phyloP scores from a whole-genome alignment of 2,329 filamentous ascomycete genomes.

The Tolypocladium tropicale region DNA sequence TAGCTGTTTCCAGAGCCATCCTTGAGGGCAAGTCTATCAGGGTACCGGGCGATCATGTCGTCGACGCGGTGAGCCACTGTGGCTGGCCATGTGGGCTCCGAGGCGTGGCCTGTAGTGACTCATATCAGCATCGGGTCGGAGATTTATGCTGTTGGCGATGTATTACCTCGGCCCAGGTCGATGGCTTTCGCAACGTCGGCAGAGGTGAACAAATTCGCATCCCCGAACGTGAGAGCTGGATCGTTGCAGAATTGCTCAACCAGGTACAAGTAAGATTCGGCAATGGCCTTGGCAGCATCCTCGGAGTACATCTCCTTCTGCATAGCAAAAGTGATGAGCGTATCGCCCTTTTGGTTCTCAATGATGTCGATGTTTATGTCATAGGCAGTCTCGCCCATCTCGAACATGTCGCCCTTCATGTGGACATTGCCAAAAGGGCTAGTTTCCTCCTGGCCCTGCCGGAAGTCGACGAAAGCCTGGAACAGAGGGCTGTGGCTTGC shows the following conservation, averaged over 20 bases:
- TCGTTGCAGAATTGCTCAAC: neutral
- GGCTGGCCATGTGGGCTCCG: neutral
- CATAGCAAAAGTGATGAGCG: neutral
- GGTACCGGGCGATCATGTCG: neutral
- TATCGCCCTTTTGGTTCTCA: neutral
- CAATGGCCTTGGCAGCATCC: neutral
- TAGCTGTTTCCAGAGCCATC: neutral
- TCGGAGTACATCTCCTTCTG: neutral
- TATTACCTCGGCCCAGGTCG: neutral
- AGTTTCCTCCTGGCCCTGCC: neutral
- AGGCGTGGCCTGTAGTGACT: neutral
- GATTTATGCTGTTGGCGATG: neutral
- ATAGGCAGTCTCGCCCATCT: neutral
- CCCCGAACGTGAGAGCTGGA: neutral
- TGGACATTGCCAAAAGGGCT: neutral
- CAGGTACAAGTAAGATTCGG: neutral
- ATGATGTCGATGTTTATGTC: neutral
- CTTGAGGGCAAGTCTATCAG: neutral
- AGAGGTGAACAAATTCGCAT: neutral
- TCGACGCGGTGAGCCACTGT: neutral
- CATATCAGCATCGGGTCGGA: neutral
- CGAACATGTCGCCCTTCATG: neutral
- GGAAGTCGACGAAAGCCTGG: neutral
- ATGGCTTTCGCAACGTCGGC: neutral
- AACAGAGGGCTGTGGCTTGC: neutral